A percentile compares a stretch with the other conserved stretches of the same genome.
phyloP scores from a whole-genome alignment of 176 grass and related monocot genomes.

The Oryza nivara region DNA sequence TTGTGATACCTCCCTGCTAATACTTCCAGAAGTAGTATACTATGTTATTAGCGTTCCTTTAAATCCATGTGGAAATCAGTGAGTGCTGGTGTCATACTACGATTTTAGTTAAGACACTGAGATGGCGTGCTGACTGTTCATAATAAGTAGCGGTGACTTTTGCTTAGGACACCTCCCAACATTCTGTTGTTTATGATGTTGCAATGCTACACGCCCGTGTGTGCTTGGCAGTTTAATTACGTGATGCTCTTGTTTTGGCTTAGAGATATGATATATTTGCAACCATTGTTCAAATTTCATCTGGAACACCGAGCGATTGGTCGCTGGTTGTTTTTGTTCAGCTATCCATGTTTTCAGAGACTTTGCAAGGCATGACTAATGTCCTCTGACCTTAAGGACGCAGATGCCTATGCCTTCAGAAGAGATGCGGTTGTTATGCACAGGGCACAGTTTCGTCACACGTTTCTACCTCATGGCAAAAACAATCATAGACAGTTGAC shows the following conservation, averaged over 20 bases:
- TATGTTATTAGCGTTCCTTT: slow-evolving; percentile 8
- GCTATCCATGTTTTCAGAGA: not conserved
- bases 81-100: not conserved
- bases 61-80: not conserved
- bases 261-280: not conserved
- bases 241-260: not conserved
- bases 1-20: slow-evolving; percentile 24
- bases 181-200: not conserved
- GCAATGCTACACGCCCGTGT: not conserved
- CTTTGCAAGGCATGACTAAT: not conserved
- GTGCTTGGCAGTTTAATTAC: not conserved
- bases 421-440: not conserved
- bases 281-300: not conserved
- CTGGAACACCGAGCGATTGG: not conserved
- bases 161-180: not conserved
- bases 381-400: not conserved
- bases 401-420: too few species aligned
- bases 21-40: slow-evolving; percentile 27
- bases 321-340: not conserved
- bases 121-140: not conserved
- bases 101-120: not conserved
- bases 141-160: slow-evolving; percentile 37
- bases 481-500: not conserved
- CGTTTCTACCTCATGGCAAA: not conserved
- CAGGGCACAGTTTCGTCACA: not conserved